Evolutionary conservation across 2,329 filamentous ascomycete species (phyloP).

Genomic region (Colletotrichum simmondsii): DNA sequence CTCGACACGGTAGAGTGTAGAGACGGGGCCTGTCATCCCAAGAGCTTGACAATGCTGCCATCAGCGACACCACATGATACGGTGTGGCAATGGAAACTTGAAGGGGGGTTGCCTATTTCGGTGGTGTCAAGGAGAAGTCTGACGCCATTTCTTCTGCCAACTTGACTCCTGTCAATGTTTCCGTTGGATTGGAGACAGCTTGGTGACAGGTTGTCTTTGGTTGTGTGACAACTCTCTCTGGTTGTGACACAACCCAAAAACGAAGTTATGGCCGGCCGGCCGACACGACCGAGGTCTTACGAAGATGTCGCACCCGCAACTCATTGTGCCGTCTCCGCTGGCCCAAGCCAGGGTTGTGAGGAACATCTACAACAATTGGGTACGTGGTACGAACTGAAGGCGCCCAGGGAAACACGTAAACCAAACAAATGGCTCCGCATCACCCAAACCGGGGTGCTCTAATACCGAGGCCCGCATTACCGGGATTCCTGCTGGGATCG

Average conservation of each 20-base stretch:
- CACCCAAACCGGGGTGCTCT: neutral
- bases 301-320: neutral
- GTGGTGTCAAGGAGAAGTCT: constrained; percentile 19
- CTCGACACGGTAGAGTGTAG: neutral
- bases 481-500: constrained; percentile 22
- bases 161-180: constrained; percentile 25
- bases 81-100: neutral
- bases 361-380: neutral
- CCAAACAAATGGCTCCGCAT: constrained; percentile 5
- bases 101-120: constrained; percentile 14
- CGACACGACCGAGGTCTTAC: constrained; percentile 6
- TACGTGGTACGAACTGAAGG: neutral
- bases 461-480: constrained; percentile 31
- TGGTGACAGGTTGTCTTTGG: constrained; percentile 13
- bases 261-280: neutral
- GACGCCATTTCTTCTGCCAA: constrained; percentile 19
- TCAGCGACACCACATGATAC: constrained; percentile 29
- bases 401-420: neutral
- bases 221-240: constrained; percentile 5
- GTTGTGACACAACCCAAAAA: neutral
- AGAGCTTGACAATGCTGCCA: constrained; percentile 11
- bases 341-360: neutral
- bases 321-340: neutral
- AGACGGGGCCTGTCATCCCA: constrained; percentile 30
- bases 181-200: constrained; percentile 18